Evolutionary conservation across 805 yeast genomes (phyloP).

Genomic region (Metschnikowia shivogae): DNA sequence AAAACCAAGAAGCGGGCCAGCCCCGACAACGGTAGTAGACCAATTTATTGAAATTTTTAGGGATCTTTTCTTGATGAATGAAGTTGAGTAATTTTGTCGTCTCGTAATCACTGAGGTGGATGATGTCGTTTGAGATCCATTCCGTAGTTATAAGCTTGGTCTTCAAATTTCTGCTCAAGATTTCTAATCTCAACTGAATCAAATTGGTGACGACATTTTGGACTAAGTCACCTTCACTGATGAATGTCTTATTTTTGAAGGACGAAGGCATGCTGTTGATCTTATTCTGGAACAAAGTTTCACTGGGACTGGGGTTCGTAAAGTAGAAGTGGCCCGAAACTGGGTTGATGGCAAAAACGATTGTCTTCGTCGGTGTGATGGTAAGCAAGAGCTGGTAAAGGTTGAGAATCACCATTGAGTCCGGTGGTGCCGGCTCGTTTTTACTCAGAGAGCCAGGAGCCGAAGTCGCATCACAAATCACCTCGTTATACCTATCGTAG

Average conservation of each 20-base stretch:
- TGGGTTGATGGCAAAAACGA: constrained; percentile 38
- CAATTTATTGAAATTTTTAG: constrained; percentile 14
- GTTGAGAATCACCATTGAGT: constrained; percentile 18
- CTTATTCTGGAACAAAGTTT: constrained; percentile 26
- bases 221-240: constrained; percentile 31
- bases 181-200: constrained; percentile 46
- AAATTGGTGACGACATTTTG: constrained; percentile 31
- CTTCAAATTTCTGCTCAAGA: constrained; percentile 47
- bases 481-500: constrained; percentile 12
- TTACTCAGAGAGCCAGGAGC: not conserved
- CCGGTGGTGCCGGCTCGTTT: constrained; percentile 8
- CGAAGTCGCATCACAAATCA: constrained; percentile 6
- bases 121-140: constrained; percentile 60
- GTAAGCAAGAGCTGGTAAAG: constrained; percentile 35
- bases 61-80: constrained; percentile 21
- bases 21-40: constrained; percentile 46
- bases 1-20: constrained; percentile 58
- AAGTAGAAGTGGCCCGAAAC: constrained; percentile 40
- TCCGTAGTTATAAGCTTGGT: constrained; percentile 60
- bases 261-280: constrained; percentile 26
- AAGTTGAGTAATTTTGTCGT: constrained; percentile 35
- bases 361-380: constrained; percentile 28
- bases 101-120: constrained; percentile 49
- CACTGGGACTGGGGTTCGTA: constrained; percentile 36
- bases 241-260: constrained; percentile 19